Percentiles rank a stretch among this genome's conserved stretches.
These are phyloP conservation scores for Rhododendron simsii DNA, from an alignment of 148 eudicot genomes.

Conservation along the genomic window DNA sequence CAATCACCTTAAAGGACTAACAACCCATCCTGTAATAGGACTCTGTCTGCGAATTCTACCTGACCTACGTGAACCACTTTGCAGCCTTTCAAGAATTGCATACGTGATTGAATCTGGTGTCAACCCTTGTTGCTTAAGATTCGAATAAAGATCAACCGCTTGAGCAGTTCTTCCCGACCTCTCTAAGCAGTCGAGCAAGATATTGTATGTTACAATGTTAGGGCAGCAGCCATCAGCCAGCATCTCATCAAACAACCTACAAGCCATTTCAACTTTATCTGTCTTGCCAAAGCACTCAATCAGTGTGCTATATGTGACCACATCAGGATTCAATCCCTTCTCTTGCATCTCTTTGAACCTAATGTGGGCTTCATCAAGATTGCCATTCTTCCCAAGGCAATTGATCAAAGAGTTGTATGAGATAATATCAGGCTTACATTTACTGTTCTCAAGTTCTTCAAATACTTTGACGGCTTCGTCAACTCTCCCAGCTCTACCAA, in stretches of 20 bases:
- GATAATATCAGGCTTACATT: constrained; percentile 63
- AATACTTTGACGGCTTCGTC: constrained; percentile 71
- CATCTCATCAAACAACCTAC: constrained; percentile 83
- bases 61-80: constrained; percentile 54
- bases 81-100: constrained; percentile 71
- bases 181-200: constrained; percentile 80
- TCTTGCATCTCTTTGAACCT: constrained; percentile 92
- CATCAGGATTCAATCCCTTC: constrained; percentile 84
- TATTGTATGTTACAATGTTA: constrained; percentile 86
- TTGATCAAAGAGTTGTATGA: constrained; percentile 90
- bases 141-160: constrained; percentile 84
- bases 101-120: constrained; percentile 85
- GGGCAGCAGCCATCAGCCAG: constrained; percentile 77
- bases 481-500: constrained; percentile 78
- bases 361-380: constrained; percentile 93
- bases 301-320: constrained; percentile 82
- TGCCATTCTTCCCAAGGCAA: constrained; percentile 85
- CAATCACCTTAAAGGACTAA: constrained; percentile 76
- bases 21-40: constrained; percentile 92
- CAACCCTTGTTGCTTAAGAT: constrained; percentile 77
- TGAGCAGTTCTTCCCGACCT: constrained; percentile 77
- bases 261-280: constrained; percentile 88
- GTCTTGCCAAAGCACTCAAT: constrained; percentile 96
- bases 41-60: constrained; percentile 60
- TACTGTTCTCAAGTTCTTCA: constrained; percentile 82